These are phyloP conservation scores for Fusarium setosum DNA, from an alignment of 2,329 filamentous ascomycete species.

Conservation along the genomic window DNA sequence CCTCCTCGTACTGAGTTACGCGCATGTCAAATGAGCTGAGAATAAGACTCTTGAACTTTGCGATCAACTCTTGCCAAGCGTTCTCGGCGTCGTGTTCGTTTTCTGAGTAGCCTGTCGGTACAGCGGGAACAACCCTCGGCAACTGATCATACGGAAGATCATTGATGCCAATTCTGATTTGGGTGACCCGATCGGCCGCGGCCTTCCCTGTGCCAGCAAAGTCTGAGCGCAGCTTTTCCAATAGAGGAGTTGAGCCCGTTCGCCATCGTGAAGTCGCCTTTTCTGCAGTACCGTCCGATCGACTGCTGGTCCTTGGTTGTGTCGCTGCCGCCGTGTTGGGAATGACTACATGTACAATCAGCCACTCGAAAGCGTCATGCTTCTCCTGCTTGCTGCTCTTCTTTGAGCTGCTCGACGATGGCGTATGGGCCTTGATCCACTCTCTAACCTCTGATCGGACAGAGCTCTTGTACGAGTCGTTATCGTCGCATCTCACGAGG, in stretches of 20 bases:
- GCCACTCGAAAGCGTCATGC: conserved; percentile 96
- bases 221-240: conserved; percentile 91
- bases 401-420: conserved; percentile 66
- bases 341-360: conserved; percentile 91
- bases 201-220: conserved; percentile 83
- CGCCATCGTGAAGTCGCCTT: conserved; percentile 82
- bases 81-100: conserved; percentile 81
- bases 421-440: conserved; percentile 86
- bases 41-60: conserved; percentile 89
- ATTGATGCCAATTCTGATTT: conserved; percentile 82
- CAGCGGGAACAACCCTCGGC: conserved; percentile 71
- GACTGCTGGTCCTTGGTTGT: conserved; percentile 74
- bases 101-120: conserved; percentile 74
- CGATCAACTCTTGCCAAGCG: conserved; percentile 85
- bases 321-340: conserved; percentile 85
- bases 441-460: conserved; percentile 84
- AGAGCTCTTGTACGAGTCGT: conserved; percentile 88
- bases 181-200: conserved; percentile 80
- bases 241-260: conserved; percentile 81
- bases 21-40: conserved; percentile 89
- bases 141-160: conserved; percentile 74
- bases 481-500: conserved; percentile 92
- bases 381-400: conserved; percentile 80
- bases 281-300: conserved; percentile 69
- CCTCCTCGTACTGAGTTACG: conserved; percentile 95